phyloP scores from a whole-genome alignment of 73 alveolate genomes.

The Paramecium sexaurelia region DNA sequence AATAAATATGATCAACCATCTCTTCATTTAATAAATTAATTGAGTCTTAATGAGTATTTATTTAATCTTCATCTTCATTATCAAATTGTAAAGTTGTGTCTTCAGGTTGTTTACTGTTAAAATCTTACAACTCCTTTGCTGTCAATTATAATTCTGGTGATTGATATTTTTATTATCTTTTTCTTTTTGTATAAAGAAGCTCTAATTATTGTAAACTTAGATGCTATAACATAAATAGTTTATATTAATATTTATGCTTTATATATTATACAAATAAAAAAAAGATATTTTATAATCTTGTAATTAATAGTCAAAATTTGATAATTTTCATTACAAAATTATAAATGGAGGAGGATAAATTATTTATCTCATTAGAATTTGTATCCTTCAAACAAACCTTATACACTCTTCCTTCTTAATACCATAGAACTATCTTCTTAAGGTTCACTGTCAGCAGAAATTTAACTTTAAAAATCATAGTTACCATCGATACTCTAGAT shows the following conservation, averaged over 20 bases:
- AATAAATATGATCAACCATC: not conserved
- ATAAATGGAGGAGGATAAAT: not conserved
- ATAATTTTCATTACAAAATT: not conserved
- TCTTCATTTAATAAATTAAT: not conserved
- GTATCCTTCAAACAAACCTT: constrained; percentile 50
- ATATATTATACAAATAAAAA: not conserved
- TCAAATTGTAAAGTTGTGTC: not conserved
- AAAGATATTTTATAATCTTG: not conserved
- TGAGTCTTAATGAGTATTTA: not conserved
- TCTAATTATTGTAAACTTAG: not conserved
- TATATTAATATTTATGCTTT: not conserved
- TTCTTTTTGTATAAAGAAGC: not conserved
- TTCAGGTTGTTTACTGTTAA: not conserved
- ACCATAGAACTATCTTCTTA: constrained; percentile 20
- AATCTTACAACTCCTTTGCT: not conserved
- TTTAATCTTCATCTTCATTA: not conserved
- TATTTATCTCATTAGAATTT: not conserved
- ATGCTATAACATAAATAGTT: not conserved
- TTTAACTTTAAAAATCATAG: constrained; percentile 29
- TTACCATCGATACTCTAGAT: constrained; percentile 44
- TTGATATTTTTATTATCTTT: not conserved
- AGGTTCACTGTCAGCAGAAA: constrained; percentile 44
- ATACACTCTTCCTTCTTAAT: constrained; percentile 43
- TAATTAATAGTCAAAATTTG: not conserved
- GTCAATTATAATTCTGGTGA: constrained; percentile 5